Conservation (phyloP, 805 yeast species). For the Clavispora fructus region DNA sequence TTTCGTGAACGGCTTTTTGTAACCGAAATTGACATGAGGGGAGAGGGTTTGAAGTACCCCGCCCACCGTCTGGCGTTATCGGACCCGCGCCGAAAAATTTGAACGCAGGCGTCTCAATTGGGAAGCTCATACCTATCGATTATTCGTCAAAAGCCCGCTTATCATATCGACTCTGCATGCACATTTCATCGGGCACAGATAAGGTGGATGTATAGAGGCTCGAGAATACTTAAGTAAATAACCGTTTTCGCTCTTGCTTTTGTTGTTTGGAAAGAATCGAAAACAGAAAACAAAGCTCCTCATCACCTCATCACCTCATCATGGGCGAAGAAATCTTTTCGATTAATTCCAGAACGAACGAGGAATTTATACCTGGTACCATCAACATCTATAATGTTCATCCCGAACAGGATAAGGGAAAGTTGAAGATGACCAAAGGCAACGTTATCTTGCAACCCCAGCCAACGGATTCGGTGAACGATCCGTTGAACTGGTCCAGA, state of each 20-base stretch:
- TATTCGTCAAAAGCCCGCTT: background rate
- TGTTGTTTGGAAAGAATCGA: background rate
- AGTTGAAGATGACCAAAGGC: conserved; percentile 15
- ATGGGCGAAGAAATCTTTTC: conserved; percentile 5
- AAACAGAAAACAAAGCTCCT: background rate
- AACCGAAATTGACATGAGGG: too few relatives aligned
- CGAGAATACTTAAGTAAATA: background rate
- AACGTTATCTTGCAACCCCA: conserved; percentile 42
- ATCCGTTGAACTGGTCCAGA: conserved; percentile 42
- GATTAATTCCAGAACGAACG: conserved; percentile 10
- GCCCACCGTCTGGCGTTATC: background rate
- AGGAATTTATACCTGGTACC: conserved; percentile 16
- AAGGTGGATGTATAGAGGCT: background rate
- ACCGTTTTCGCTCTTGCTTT: background rate
- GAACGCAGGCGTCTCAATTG: background rate
- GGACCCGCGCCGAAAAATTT: background rate
- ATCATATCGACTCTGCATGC: background rate
- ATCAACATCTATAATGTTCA: conserved; percentile 11
- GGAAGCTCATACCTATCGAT: background rate
- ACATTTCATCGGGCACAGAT: background rate
- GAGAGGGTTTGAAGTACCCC: too few relatives aligned
- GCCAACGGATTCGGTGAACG: conserved; percentile 46
- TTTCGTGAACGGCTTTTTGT: too few relatives aligned
- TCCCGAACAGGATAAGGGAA: conserved; percentile 5
- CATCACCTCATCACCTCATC: background rate